These are phyloP conservation scores for Pseudogymnoascus sp. DNA, from an alignment of 2,329 filamentous ascomycete species.

Conservation along the genomic window DNA sequence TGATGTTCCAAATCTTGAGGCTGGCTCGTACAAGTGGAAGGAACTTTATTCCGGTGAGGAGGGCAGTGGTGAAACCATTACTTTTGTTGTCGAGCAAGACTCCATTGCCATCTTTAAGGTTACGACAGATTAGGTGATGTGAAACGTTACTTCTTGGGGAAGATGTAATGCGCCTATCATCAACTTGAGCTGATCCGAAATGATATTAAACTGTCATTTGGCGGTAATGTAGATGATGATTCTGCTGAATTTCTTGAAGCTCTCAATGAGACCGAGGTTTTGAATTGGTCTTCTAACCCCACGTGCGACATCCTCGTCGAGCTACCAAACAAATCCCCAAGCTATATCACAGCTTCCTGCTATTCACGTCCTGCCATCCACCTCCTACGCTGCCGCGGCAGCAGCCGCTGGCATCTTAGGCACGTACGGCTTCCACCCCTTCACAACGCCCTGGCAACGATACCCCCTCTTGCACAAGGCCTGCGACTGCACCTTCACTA, in stretches of 20 bases:
- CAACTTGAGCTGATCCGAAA: not conserved
- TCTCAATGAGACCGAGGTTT: too few species aligned
- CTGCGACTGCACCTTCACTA: too few species aligned
- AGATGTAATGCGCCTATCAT: not conserved
- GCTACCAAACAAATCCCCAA: too few species aligned
- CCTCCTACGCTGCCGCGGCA: too few species aligned
- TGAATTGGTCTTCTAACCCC: too few species aligned
- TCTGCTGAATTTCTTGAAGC: not conserved
- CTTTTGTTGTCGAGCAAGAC: not conserved
- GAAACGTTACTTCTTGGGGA: not conserved
- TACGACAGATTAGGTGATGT: not conserved
- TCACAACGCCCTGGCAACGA: too few species aligned
- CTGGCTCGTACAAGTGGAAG: slow-evolving; percentile 34
- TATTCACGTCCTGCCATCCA: too few species aligned
- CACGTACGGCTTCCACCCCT: too few species aligned
- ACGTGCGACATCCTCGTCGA: too few species aligned
- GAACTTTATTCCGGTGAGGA: slow-evolving; percentile 19
- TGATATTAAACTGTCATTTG: not conserved
- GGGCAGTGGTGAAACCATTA: slow-evolving; percentile 17
- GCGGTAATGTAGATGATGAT: not conserved
- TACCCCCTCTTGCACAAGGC: too few species aligned
- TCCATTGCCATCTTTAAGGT: not conserved
- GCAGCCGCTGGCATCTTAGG: too few species aligned
- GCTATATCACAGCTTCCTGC: too few species aligned
- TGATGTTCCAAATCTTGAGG: slow-evolving; percentile 32